Evolutionary conservation across 768 basidiomycete species (phyloP).

Genomic region (Mycena galopus): DNA sequence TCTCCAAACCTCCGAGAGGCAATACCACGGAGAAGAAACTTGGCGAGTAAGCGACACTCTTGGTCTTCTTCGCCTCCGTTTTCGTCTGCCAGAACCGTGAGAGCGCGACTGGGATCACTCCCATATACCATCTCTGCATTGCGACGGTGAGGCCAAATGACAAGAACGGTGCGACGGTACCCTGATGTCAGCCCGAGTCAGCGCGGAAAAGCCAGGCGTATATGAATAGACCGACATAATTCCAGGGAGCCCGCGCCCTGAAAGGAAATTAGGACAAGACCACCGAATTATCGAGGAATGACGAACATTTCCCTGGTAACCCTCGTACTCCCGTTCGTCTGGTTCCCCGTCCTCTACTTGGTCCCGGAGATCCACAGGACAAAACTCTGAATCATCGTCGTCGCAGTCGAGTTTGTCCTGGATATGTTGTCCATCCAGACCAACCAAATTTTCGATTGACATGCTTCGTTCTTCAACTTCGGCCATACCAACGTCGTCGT

Average conservation of each 20-base stretch:
- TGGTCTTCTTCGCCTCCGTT: background rate
- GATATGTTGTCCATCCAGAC: constrained; percentile 8
- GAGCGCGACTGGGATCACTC: background rate
- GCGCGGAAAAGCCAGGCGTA: background rate
- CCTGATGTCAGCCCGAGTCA: background rate
- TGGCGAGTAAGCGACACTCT: background rate
- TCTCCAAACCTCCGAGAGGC: constrained; percentile 1
- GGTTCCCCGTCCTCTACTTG: constrained; percentile 26
- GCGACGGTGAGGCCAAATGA: constrained; percentile 11
- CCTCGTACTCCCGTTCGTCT: constrained; percentile 44
- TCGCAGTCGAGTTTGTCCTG: constrained; percentile 34
- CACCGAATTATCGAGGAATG: background rate
- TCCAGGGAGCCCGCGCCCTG: constrained; percentile 39
- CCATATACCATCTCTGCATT: constrained; percentile 17
- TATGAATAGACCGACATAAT: constrained; percentile 35
- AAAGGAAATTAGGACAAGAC: background rate
- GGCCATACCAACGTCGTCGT: constrained; percentile 14
- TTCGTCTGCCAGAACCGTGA: background rate
- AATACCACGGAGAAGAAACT: constrained; percentile 18
- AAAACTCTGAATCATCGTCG: constrained; percentile 18
- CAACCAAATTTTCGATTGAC: constrained; percentile 17
- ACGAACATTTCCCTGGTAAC: constrained; percentile 46
- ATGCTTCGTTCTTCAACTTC: constrained; percentile 16
- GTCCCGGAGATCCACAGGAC: constrained; percentile 26
- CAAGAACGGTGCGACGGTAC: constrained; percentile 23